Percentiles rank a stretch among this genome's conserved stretches.
Conservation (phyloP, 345 rosid species). For the Schrenkiella parvula region DNA sequence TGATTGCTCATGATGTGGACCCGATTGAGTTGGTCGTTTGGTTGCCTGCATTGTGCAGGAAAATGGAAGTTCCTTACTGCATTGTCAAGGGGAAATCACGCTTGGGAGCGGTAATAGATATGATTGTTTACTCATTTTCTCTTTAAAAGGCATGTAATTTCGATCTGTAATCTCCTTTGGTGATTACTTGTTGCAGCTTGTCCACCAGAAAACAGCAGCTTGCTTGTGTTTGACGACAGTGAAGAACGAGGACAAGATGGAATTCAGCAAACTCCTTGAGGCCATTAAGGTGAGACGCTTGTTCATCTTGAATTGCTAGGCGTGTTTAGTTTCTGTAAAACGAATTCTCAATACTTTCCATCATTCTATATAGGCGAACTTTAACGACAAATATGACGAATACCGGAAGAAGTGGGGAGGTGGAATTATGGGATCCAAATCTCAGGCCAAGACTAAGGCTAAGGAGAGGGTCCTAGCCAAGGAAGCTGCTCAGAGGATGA, state of each 20-base stretch:
- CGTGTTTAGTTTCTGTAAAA: neutral
- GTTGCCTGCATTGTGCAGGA: conserved; percentile 72
- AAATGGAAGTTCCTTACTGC: conserved; percentile 69
- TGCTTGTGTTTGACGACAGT: conserved; percentile 70
- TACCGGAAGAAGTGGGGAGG: conserved; percentile 85
- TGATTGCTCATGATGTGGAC: conserved; percentile 76
- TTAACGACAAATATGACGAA: conserved; percentile 69
- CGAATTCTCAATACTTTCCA: neutral
- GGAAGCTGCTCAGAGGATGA: conserved; percentile 78
- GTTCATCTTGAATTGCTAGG: neutral
- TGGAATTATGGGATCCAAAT: conserved; percentile 87
- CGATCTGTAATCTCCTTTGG: neutral
- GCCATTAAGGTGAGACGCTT: conserved; percentile 56
- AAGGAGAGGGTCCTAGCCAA: conserved; percentile 62
- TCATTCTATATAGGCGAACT: conserved; percentile 48
- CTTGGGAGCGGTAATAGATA: conserved; percentile 51
- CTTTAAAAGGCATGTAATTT: neutral
- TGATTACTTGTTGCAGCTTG: conserved; percentile 40
- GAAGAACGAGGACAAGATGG: conserved; percentile 75
- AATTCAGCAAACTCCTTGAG: conserved; percentile 67
- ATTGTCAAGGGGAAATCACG: conserved; percentile 51
- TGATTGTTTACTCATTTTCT: neutral
- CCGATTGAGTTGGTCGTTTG: conserved; percentile 79
- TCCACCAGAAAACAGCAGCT: conserved; percentile 69
- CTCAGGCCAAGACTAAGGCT: conserved; percentile 76